These are phyloP conservation scores for Auriscalpium vulgare DNA, from an alignment of 768 basidiomycete genomes.

Conservation along the genomic window DNA sequence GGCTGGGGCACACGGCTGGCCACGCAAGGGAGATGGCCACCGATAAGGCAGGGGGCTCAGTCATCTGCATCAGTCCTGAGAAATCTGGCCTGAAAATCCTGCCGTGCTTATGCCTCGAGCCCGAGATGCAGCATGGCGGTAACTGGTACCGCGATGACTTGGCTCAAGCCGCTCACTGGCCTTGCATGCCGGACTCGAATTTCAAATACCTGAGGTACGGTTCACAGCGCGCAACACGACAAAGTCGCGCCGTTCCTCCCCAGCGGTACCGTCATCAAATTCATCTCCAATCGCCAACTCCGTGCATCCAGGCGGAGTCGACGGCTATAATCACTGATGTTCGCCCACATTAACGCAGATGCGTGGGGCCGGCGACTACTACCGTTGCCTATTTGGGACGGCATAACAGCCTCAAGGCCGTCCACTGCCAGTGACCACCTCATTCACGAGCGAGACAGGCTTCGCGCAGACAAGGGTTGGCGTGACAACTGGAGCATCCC, in stretches of 20 bases:
- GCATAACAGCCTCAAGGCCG: too few species aligned
- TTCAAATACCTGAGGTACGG: not conserved
- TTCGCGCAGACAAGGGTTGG: too few species aligned
- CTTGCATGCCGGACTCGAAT: not conserved
- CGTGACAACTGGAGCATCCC: too few species aligned
- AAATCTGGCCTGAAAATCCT: too few species aligned
- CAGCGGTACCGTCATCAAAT: not conserved
- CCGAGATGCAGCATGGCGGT: not conserved
- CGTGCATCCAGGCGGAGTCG: too few species aligned
- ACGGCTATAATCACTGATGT: too few species aligned
- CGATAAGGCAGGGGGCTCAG: not conserved
- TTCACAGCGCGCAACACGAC: not conserved
- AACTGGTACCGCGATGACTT: not conserved
- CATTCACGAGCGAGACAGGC: too few species aligned
- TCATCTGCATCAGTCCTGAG: not conserved
- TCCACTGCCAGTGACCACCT: too few species aligned
- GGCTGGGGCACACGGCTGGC: not conserved
- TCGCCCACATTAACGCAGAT: too few species aligned
- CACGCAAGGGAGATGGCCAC: not conserved
- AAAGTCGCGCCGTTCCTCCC: not conserved
- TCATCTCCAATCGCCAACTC: not conserved
- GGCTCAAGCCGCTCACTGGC: not conserved
- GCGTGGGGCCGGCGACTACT: too few species aligned
- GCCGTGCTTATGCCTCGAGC: not conserved
- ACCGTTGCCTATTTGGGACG: too few species aligned